Evolutionary conservation across 2,329 filamentous ascomycete species (phyloP).

Genomic region (Colletotrichum spaethianum): DNA sequence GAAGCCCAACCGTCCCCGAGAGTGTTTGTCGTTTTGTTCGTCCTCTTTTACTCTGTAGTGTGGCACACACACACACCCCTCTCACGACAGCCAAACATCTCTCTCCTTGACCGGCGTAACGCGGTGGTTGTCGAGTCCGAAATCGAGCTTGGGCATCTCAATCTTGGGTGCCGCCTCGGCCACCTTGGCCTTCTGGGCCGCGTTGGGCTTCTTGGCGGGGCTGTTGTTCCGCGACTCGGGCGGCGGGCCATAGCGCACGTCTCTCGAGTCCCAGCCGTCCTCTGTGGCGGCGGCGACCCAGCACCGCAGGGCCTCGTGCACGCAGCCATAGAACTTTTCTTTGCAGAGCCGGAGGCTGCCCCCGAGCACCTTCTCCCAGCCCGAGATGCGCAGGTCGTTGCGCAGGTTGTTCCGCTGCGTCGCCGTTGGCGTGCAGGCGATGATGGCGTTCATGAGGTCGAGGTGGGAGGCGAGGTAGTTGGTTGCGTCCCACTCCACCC

Average conservation of each 20-base stretch:
- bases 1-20: background rate
- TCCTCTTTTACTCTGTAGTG: background rate
- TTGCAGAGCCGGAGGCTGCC: conserved; percentile 91
- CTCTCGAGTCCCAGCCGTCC: conserved; percentile 88
- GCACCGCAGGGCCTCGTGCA: conserved; percentile 89
- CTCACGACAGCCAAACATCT: conserved; percentile 43
- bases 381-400: conserved; percentile 83
- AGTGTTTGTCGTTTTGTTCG: background rate
- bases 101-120: conserved; percentile 47
- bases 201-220: conserved; percentile 62
- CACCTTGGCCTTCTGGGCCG: conserved; percentile 60
- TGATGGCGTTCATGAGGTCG: conserved; percentile 90
- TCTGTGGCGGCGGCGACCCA: conserved; percentile 92
- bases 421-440: conserved; percentile 82
- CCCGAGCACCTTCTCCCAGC: conserved; percentile 93
- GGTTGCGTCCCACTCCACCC: conserved; percentile 98
- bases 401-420: conserved; percentile 84
- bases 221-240: conserved; percentile 56
- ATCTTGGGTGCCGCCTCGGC: conserved; percentile 72
- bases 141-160: conserved; percentile 71
- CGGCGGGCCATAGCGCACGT: conserved; percentile 82
- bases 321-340: conserved; percentile 95
- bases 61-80: background rate
- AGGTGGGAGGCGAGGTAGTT: conserved; percentile 95
- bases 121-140: conserved; percentile 54